Evolutionary conservation across 495 filamentous ascomycete genomes (phyloP).

Genomic region (Penicillium soppii): DNA sequence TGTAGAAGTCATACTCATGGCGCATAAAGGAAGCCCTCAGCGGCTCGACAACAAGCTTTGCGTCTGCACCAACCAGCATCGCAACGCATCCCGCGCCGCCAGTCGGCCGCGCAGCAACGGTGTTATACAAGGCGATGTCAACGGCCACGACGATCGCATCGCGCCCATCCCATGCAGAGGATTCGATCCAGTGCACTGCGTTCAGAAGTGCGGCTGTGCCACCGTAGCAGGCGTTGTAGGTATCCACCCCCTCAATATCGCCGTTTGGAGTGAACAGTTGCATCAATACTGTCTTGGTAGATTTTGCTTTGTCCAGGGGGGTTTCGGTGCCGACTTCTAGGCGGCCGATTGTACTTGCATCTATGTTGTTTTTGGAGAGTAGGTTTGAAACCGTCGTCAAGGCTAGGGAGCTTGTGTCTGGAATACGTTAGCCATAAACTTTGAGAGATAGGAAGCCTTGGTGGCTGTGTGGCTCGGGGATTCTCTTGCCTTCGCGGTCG

Average conservation of each 20-base stretch:
- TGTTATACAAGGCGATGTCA: conserved; percentile 97
- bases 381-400: conserved; percentile 88
- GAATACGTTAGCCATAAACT: neutral
- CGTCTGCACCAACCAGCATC: conserved; percentile 90
- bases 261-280: conserved; percentile 87
- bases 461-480: too few species aligned
- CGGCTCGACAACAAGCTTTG: conserved; percentile 89
- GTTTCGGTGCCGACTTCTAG: conserved; percentile 99
- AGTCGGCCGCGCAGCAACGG: conserved; percentile 91
- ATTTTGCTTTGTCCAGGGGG: conserved; percentile 98
- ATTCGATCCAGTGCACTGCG: conserved; percentile 96
- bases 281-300: conserved; percentile 98
- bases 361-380: conserved; percentile 89
- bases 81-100: conserved; percentile 95
- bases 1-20: conserved; percentile 99
- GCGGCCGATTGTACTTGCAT: conserved; percentile 84
- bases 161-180: conserved; percentile 94
- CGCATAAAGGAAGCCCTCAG: conserved; percentile 89
- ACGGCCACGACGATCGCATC: conserved; percentile 92
- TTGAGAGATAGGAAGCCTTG: too few species aligned
- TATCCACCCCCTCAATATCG: conserved; percentile 96
- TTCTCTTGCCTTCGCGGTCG: conserved; percentile 79
- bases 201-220: conserved; percentile 98
- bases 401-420: conserved; percentile 97
- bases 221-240: conserved; percentile 96